These are phyloP conservation scores for Fusarium bulbicola DNA, from an alignment of 2,329 filamentous ascomycete species.

Conservation along the genomic window DNA sequence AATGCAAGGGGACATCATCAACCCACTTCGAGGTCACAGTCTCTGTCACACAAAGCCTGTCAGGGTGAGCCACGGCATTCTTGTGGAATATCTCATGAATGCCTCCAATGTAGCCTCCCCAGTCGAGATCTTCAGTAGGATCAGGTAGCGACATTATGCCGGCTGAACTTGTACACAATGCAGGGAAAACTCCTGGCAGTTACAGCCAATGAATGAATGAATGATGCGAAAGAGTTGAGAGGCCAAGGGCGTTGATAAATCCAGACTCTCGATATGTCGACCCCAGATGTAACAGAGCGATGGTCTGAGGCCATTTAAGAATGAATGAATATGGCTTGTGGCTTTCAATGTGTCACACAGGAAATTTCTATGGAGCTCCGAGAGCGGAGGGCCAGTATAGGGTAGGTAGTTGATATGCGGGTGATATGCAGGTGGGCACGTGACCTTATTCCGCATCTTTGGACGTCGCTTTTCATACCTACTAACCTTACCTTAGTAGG, in stretches of 20 bases:
- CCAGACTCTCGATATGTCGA: not conserved
- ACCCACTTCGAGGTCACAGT: not conserved
- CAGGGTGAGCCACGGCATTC: not conserved
- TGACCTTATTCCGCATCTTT: not conserved
- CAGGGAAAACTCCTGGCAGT: not conserved
- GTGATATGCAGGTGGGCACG: not conserved
- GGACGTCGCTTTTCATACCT: not conserved
- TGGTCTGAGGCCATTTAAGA: not conserved
- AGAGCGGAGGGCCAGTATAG: not conserved
- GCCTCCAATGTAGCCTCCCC: not conserved
- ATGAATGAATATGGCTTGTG: not conserved
- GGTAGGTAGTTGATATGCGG: not conserved
- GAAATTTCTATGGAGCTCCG: not conserved
- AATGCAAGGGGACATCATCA: not conserved
- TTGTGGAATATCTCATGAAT: conserved; percentile 10
- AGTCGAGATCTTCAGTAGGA: not conserved
- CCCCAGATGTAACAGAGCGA: not conserved
- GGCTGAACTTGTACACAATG: not conserved
- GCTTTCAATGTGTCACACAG: not conserved
- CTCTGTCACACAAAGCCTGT: not conserved
- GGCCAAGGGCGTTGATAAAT: not conserved
- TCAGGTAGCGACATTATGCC: not conserved
- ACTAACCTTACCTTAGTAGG: not conserved
- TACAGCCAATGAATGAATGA: not conserved
- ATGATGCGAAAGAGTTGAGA: not conserved